These are phyloP conservation scores for Yamadazyma paraphyllophila DNA, from an alignment of 805 yeast genomes.

Conservation along the genomic window DNA sequence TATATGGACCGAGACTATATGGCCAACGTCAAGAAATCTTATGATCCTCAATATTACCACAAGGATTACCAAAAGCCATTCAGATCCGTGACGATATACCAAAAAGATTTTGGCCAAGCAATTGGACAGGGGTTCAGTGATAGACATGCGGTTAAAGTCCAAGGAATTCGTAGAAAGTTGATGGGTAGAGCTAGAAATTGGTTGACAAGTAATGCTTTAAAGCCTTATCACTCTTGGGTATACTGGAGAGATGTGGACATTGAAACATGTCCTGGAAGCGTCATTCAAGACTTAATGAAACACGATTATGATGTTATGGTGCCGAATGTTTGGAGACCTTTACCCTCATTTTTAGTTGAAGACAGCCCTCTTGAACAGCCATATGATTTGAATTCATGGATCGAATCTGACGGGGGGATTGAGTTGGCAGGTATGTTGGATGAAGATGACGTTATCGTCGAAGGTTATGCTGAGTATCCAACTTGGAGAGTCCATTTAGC, in stretches of 20 bases:
- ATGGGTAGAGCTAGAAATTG: conserved; percentile 90
- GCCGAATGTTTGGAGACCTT: conserved; percentile 95
- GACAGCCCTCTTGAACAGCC: conserved; percentile 61
- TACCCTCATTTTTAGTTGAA: conserved; percentile 85
- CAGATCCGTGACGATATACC: conserved; percentile 74
- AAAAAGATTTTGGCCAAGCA: conserved; percentile 78
- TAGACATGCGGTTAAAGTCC: conserved; percentile 81
- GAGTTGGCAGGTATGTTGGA: conserved; percentile 61
- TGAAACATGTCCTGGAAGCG: conserved; percentile 76
- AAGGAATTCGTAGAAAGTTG: conserved; percentile 76
- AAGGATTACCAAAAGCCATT: conserved; percentile 63
- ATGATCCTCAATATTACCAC: conserved; percentile 57
- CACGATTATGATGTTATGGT: conserved; percentile 68
- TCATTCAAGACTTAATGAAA: conserved; percentile 71
- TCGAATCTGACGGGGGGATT: conserved; percentile 77
- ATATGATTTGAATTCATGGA: conserved; percentile 95
- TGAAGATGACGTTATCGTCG: conserved; percentile 85
- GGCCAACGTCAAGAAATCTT: conserved; percentile 55
- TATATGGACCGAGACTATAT: conserved; percentile 69
- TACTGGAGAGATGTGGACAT: conserved; percentile 89
- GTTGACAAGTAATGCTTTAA: conserved; percentile 69
- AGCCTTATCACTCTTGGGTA: conserved; percentile 87
- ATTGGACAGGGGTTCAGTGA: conserved; percentile 85
- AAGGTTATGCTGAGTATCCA: conserved; percentile 84
- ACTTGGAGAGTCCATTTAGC: conserved; percentile 85